Base-by-base conservation (phyloP, 129 eudicot species). In the Lactuca saligna region DNA sequence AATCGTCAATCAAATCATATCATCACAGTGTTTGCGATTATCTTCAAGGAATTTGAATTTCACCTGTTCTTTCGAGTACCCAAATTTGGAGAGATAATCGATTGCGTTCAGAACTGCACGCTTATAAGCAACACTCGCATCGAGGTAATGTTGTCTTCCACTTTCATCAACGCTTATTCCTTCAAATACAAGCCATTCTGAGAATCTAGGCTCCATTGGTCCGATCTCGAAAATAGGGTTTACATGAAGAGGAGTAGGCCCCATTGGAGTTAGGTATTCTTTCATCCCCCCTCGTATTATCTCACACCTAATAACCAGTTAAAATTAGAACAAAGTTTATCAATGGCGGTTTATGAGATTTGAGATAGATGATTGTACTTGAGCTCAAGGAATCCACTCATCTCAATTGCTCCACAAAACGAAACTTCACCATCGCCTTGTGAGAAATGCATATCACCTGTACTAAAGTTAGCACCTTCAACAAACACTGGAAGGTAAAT, bases 401-500 rank as follows among this genome's bases (percentile, higher is more conserved):
- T 94, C 78, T 94, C 99, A 34, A 94, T 94, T 3, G 99, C 99
- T 33, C 99, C 99, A 67, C 99, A 94, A 76, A 94, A 94, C 0
- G 99, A 80, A 33, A 94, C 89, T 82, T 94, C 99, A 55, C 99
- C 99, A 70, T 89, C 99, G 6, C 99, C 99, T 71, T 94, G 99
- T 54, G 99, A 94, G 60, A 94, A 94, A 69, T 94, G 99, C 99
- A 94, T 94, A 75, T 94, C 99, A 8, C 99, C 99, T 7, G 99
- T 89, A 73, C 99, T 94, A 57, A 94, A 85, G 66, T 94, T 94
- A 50, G 99, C 99, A 17, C 99, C 99, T 69, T 94, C 99, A 9
- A 94, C 91, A 70, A 94, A 94, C 25, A 89, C 99, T 2, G 99
- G 99, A 60, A 94, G 97, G 96, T 94, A 89, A 44, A 94, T 75